Base-by-base conservation (phyloP, 108 stramenopile species). In the Nannochloropsis salina region DNA sequence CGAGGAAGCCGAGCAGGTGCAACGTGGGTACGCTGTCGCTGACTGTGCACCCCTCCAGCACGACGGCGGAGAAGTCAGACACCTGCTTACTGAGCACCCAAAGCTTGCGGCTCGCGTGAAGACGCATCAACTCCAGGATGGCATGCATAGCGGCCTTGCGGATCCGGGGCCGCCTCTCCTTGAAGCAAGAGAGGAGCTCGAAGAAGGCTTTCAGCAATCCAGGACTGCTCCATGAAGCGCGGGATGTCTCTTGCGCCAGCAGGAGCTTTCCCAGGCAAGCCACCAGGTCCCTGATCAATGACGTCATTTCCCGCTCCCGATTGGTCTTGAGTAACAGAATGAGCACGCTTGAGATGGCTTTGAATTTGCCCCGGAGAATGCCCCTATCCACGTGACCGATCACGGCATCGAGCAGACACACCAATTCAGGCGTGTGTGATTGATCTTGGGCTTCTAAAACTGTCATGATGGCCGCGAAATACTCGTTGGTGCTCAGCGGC, bases 381-480 rank as follows among this genome's bases (percentile, higher is more conserved):
- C 43, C 21, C 31, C 51, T 42, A 44, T 89, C 47, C 80, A 83
- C 89, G 41, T 10, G 41, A 41, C 85, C 85, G 85, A 89, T 85
- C 83, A 83, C 83, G 3, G 51, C 81, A 12, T 82, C 85, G 41
- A 89, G 89, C 15, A 89, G 86, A 41, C 74, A 44, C 20, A 89
- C 44, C 61, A 89, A 44, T 80, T 89, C 85, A 12, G 89, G 89
- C 2, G 86, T 86, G 51, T 85, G 86, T 41, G 85, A 83, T 41
- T 89, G 89, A 80, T 89, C 89, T 21, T 51, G 12, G 22, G 85
- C 86, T 79, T 89, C 82, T 9, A 89, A 83, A 9, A 85, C 89
- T 15, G 86, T 20, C 79, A 86, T 31, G 44, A 89, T 86, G n/a
- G 89, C 88, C 18, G 88, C 88, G 80, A 88, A 45, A 42, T 88